These are phyloP conservation scores for Limonium bicolor DNA, from an alignment of 148 eudicot species.

Conservation along the genomic window DNA sequence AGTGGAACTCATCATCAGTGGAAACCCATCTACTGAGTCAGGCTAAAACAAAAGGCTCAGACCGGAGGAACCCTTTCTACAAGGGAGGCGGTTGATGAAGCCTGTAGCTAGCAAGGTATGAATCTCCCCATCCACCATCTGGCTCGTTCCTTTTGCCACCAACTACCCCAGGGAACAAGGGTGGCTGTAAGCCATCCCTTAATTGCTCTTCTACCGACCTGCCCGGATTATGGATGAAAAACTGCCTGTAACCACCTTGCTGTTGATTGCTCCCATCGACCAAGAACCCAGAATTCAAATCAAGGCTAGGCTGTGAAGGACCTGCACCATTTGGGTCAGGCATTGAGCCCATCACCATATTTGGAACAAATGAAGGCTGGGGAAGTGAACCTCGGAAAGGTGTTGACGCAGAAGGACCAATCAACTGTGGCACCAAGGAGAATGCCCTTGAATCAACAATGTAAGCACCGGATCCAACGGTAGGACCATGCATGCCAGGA, in stretches of 20 bases:
- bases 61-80: slow-evolving; percentile 18
- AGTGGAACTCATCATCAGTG: slow-evolving; percentile 16
- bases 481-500: no score
- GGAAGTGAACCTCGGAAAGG: slow-evolving; percentile 22
- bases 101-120: slow-evolving; percentile 31
- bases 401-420: slow-evolving; percentile 34
- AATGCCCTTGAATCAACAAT: slow-evolving; percentile 69
- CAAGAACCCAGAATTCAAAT: slow-evolving; percentile 41
- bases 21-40: slow-evolving; percentile 17
- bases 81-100: slow-evolving; percentile 63
- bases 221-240: slow-evolving; percentile 26
- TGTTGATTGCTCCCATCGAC: slow-evolving; percentile 40
- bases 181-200: slow-evolving; percentile 31
- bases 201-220: slow-evolving; percentile 31
- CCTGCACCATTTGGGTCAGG: slow-evolving; percentile 28
- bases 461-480: slow-evolving; percentile 46
- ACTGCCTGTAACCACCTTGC: slow-evolving; percentile 31
- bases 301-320: slow-evolving; percentile 34
- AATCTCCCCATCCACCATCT: slow-evolving; percentile 66
- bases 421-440: slow-evolving; percentile 40
- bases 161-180: slow-evolving; percentile 26
- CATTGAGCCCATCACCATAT: slow-evolving; percentile 26
- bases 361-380: slow-evolving; percentile 34
- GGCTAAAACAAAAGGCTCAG: slow-evolving; percentile 7
- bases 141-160: slow-evolving; percentile 76